Base-by-base conservation (phyloP, 441 rosid genomes). In the Pelargonium fulgidum region DNA sequence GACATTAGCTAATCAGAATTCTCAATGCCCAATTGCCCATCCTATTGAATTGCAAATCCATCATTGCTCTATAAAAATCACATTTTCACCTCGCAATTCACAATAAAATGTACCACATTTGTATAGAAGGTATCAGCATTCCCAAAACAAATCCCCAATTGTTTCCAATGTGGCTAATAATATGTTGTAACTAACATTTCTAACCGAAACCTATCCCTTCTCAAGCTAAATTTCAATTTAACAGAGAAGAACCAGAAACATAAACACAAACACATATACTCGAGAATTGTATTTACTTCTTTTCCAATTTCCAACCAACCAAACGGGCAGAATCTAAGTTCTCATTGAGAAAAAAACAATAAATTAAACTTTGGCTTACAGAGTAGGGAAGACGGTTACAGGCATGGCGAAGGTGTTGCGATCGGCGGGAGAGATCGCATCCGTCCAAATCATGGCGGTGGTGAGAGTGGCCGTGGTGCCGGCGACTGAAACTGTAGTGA, bases 381-480 rank as follows among this genome's bases (percentile, higher is more conserved):
- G 77, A 44, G 14, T 19, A 80, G 6, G 74, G 63, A 42, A 77
- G 66, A 6, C 85, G 86, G 64, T 72, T 71, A 68, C 56, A 19
- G 7, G 19, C 59, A 39, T 69, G 83, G n/a, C 86, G 86, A 13
- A 10, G 47, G 58, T 77, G 83, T 4, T 81, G 72, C 2, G 81
- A 75, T n/a, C 91, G 75, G 2, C 91, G 92, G 77, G 74, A 73
- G 66, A 82, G 72, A 80, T 89, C 87, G 72, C 78, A 81, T 69
- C 72, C 89, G 64, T 85, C 89, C 71, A 79, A 68, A 72, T 85
- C 91, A 72, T 75, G 83, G 22, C 89, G 89, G 44, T 84, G 76
- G 17, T 61, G 73, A 29, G 73, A 71, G 52, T 79, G 81, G 71
- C 73, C 81, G 71, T 67, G 74, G 50, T 80, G 83, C 12, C 83